These are phyloP conservation scores for Lactarius evosmus DNA, from an alignment of 768 basidiomycete species.

Conservation along the genomic window DNA sequence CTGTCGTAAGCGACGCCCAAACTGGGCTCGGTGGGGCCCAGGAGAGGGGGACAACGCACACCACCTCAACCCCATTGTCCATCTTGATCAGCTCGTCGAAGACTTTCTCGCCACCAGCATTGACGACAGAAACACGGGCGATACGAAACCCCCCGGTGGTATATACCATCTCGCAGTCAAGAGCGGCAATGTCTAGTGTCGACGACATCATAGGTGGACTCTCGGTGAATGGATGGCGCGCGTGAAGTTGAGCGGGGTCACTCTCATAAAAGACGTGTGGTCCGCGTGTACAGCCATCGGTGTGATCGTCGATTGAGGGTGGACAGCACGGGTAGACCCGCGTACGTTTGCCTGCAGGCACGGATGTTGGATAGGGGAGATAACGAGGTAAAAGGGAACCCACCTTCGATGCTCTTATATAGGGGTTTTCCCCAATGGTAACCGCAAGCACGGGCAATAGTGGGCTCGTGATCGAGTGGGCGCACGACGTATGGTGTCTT, in stretches of 20 bases:
- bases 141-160: constrained; percentile 90
- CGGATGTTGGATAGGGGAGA: background rate
- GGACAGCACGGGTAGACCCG: constrained; percentile 80
- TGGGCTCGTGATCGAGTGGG: constrained; percentile 30
- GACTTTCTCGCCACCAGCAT: constrained; percentile 66
- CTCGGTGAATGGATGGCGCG: constrained; percentile 69
- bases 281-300: constrained; percentile 67
- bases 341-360: constrained; percentile 56
- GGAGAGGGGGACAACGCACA: constrained; percentile 45
- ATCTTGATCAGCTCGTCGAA: constrained; percentile 81
- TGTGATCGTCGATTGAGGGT: constrained; percentile 49
- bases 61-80: constrained; percentile 75
- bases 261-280: constrained; percentile 91
- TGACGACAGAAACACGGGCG: constrained; percentile 86
- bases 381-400: constrained; percentile 27
- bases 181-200: constrained; percentile 72
- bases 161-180: constrained; percentile 98
- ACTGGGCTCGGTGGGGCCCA: background rate
- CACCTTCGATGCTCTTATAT: constrained; percentile 63
- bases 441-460: constrained; percentile 61
- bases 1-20: background rate
- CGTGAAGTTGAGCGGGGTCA: constrained; percentile 60
- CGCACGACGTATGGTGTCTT: constrained; percentile 59
- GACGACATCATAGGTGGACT: constrained; percentile 36
- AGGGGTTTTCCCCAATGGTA: constrained; percentile 82